Base-by-base conservation (phyloP, 805 yeast species). In the Alloascoidea hylecoeti region DNA sequence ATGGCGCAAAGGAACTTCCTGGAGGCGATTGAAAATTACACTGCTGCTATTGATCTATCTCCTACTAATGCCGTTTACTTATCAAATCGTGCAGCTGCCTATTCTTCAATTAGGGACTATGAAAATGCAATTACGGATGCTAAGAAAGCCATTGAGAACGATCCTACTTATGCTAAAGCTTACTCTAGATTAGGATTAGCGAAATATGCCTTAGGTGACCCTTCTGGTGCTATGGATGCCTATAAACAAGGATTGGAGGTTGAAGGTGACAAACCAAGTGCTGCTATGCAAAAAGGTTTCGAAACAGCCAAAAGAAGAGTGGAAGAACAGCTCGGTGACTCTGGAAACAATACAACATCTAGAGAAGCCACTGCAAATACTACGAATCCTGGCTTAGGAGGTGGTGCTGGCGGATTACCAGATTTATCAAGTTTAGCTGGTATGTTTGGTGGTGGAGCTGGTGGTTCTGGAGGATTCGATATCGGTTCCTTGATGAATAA, bases 81-180 rank as follows among this genome's bases (percentile, higher is more conserved):
- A 44, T 86, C 97, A 27, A 92, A 92, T 63, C 76, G 98, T 53
- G 97, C 98, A 12, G 98, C 98, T 34, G 97, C 97, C 2, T 76
- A 82, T 59, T 81, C 95, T 6, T 83, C 95, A 4, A 51, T 71
- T 18, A 70, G 74, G 44, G 64, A 85, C 43, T 88, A 82, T 53
- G 79, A 73, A 13, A 63, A 70, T 44, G 97, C 98, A 2, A 71
- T 81, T 33, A 64, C 64, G 35, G 98, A 92, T 56, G 95, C 97
- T 18, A 70, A 80, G 50, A 64, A 65, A 39, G 95, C 98, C 33
- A 76, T 85, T 41, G 69, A 72, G 43, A 63, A 77, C 38, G 86
- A 89, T 53, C 80, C 96, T 39, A 50, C 63, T 4, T 92, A 84
- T 50, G 76, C 95, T 19, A 88, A 89, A 64, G 96, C 95, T 6